Percentiles rank a stretch among this genome's conserved stretches.
Evolutionary conservation across 768 basidiomycete genomes (phyloP).

Genomic region (Termitomyces sp.): DNA sequence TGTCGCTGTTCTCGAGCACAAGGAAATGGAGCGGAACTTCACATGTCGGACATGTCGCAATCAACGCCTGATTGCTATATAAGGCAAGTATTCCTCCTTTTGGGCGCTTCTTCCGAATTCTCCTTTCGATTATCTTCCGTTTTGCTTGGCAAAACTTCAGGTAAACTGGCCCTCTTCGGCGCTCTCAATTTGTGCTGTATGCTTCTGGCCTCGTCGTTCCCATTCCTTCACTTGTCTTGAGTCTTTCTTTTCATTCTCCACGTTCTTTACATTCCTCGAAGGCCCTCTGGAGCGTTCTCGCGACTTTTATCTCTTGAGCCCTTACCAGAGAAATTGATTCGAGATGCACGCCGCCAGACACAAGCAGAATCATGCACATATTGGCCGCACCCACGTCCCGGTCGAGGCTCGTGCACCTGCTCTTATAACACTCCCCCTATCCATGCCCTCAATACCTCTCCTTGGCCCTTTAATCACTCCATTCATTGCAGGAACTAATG

Average conservation of each 20-base stretch:
- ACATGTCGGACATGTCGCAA: slow-evolving; percentile 1
- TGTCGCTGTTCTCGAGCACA: too few relatives aligned
- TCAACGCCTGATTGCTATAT: slow-evolving; percentile 1
- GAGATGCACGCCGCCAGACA: slow-evolving; percentile 10
- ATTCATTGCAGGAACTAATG: slow-evolving; percentile 23
- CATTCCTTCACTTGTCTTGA: background rate
- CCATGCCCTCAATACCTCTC: slow-evolving; percentile 35
- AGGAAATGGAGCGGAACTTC: background rate
- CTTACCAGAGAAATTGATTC: too few relatives aligned
- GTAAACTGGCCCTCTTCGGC: too few relatives aligned
- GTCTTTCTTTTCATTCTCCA: slow-evolving; percentile 6
- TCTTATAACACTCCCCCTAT: slow-evolving; percentile 30
- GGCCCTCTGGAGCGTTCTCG: background rate
- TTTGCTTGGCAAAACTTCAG: background rate
- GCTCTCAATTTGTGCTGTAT: background rate
- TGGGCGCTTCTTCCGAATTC: too few relatives aligned
- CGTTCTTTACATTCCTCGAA: slow-evolving; percentile 12
- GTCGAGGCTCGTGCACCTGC: slow-evolving; percentile 29
- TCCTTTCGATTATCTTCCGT: background rate
- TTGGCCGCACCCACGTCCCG: background rate
- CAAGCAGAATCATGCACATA: slow-evolving; percentile 2
- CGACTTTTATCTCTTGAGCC: too few relatives aligned
- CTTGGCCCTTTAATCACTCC: slow-evolving; percentile 29
- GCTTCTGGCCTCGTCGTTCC: background rate
- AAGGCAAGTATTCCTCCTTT: slow-evolving; percentile 3